phyloP scores from a whole-genome alignment of 352 stramenopile genomes.

The Pythium dissotocum region DNA sequence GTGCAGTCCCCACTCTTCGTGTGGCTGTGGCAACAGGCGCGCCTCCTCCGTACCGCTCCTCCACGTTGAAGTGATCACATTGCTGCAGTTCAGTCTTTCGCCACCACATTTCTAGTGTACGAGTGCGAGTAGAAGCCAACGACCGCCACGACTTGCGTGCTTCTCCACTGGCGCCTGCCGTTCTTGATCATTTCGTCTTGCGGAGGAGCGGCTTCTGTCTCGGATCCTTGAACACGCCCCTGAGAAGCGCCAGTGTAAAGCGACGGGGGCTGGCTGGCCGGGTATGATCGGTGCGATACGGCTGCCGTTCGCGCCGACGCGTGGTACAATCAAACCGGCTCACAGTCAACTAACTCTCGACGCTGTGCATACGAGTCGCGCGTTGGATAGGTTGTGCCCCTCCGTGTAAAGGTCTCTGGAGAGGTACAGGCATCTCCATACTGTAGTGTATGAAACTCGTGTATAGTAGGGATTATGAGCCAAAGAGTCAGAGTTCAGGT shows the following conservation, averaged over 20 bases:
- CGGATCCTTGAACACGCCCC: conserved; percentile 7
- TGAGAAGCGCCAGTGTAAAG: conserved; percentile 15
- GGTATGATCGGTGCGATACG: conserved; percentile 15
- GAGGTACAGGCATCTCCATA: too few species aligned
- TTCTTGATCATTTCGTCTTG: not conserved
- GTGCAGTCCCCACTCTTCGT: not conserved
- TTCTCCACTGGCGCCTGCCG: not conserved
- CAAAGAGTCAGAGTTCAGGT: conserved; percentile 6
- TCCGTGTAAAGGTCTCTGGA: not conserved
- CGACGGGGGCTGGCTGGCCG: conserved; percentile 3
- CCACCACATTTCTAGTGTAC: not conserved
- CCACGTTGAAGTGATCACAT: not conserved
- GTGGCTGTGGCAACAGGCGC: conserved; percentile 3
- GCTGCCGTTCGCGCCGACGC: too few species aligned
- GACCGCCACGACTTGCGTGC: not conserved
- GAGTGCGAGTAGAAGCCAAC: not conserved
- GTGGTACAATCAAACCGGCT: too few species aligned
- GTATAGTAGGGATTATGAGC: not conserved
- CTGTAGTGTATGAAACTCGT: too few species aligned
- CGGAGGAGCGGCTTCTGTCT: not conserved
- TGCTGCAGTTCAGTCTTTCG: not conserved
- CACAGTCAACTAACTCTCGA: too few species aligned
- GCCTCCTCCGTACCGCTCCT: not conserved
- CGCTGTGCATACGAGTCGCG: too few species aligned
- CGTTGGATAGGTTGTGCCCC: too few species aligned